Evolutionary conservation across 73 alveolate genomes (phyloP), one percentile per base, ranked within the genome.

Genomic region (Tetrahymena elliotti): DNA sequence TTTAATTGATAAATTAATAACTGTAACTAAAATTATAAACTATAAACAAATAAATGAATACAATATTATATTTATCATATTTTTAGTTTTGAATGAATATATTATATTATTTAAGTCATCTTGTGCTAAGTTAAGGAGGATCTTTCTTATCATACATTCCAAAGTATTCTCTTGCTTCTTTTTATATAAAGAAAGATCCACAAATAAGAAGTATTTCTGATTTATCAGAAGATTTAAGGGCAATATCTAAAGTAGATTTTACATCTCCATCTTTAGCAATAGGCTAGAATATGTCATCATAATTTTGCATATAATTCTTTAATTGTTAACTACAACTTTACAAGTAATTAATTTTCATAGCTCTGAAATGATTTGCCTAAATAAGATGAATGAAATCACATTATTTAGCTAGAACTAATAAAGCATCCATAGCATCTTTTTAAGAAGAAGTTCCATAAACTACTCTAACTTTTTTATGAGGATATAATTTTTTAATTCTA

Each of bases 391-490:
- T 39, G 24, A 35, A 34, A 33, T 34, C n/a, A 33, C 93, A 94
- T n/a, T 94, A 13, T 18, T n/a, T 34, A 84, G 83, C 35, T 20
- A 96, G 35, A 18, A 37, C 47, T 33, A 33, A 9, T 16, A 93
- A 27, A 93, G 84, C 33, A 22, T 82, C 84, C 2, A 31, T 33
- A 20, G 94, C 94, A 52, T 97, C 98, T 93, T 97, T 97, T 11
- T 96, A 35, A 34, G 94, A 93, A 37, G 98, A 95, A 47, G 97
- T 95, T 54, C 98, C 98, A 96, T 97, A 97, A 35, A 96, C 82
- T 94, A 95, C 96, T 54, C 93, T 54, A 7, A 93, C 36, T 53
- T 54, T 39, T 24, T 95, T 24, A 39, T 93, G 93, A 6, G 96
- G 95, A 83, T 96, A 93, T 22, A 83, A 18, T 82, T 39, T 84